Conservation (phyloP, 768 basidiomycete genomes). For the Lactarius psammicola region DNA sequence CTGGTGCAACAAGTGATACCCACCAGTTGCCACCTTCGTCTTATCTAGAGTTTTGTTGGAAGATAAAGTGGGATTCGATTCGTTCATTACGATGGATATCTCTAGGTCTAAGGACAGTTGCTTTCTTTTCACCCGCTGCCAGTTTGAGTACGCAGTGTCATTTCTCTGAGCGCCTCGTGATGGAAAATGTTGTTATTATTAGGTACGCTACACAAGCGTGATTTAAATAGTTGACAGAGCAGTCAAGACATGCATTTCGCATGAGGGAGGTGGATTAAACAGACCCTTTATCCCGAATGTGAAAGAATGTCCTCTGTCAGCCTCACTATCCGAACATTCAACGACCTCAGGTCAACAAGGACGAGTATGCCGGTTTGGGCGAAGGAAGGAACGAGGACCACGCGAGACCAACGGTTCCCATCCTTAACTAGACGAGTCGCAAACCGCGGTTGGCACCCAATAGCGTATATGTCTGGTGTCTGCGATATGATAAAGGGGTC, state of each 20-base stretch:
- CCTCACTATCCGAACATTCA: slow-evolving; percentile 26
- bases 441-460: slow-evolving; percentile 89
- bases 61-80: no score
- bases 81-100: no score
- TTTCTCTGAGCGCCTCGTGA: background rate
- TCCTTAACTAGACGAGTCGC: slow-evolving; percentile 64
- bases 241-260: background rate
- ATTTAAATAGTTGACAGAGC: background rate
- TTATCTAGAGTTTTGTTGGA: no score
- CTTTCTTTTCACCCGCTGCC: no score
- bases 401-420: slow-evolving; percentile 32
- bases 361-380: slow-evolving; percentile 27
- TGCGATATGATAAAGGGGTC: slow-evolving; percentile 90
- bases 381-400: slow-evolving; percentile 29
- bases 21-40: no score
- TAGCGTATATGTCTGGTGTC: slow-evolving; percentile 86
- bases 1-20: no score
- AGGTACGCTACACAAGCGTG: background rate
- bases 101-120: no score
- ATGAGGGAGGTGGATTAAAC: background rate
- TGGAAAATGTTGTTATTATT: background rate
- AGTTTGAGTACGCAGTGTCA: no score
- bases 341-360: slow-evolving; percentile 25
- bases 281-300: background rate
- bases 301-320: slow-evolving; percentile 20